Percentiles rank a stretch among this genome's conserved stretches.
Evolutionary conservation across 805 yeast species (phyloP).

Genomic region (Helenozyma rhizophorensis): DNA sequence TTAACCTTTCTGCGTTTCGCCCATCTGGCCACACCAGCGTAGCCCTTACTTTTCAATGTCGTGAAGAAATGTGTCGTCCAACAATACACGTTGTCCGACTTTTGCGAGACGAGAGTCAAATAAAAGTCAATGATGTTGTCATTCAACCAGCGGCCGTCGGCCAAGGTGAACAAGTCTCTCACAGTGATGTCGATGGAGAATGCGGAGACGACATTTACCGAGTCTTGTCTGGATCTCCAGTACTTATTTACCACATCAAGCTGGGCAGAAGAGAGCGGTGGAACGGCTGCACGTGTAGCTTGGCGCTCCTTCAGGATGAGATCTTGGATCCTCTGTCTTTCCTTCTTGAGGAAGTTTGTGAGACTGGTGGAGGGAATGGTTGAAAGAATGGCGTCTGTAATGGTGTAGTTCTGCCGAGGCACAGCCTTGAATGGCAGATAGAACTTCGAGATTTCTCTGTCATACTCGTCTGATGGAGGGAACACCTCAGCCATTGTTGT

Average conservation of each 20-base stretch:
- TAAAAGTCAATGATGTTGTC: constrained; percentile 88
- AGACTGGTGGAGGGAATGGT: constrained; percentile 10
- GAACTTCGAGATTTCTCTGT: constrained; percentile 13
- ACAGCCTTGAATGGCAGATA: constrained; percentile 18
- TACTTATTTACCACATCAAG: constrained; percentile 25
- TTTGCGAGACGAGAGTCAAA: constrained; percentile 48
- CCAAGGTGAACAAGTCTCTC: constrained; percentile 67
- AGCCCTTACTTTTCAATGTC: constrained; percentile 66
- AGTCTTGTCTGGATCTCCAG: constrained; percentile 24
- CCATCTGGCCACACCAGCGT: constrained; percentile 79
- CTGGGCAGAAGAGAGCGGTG: constrained; percentile 25
- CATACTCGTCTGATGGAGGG: constrained; percentile 15
- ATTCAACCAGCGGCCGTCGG: constrained; percentile 78
- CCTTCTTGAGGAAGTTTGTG: constrained; percentile 8
- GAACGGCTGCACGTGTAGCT: constrained; percentile 5
- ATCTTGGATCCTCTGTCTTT: constrained; percentile 10
- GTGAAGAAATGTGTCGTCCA: constrained; percentile 90
- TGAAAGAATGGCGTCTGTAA: constrained; percentile 17
- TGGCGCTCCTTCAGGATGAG: constrained; percentile 14
- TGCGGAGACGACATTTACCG: constrained; percentile 25
- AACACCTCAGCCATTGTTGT: constrained; percentile 1
- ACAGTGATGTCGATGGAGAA: constrained; percentile 56
- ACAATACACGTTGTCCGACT: constrained; percentile 47
- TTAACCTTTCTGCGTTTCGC: constrained; percentile 69
- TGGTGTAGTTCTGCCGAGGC: constrained; percentile 14